Evolutionary conservation across 352 stramenopile genomes (phyloP).

Genomic region (Globisporangium yorkense): DNA sequence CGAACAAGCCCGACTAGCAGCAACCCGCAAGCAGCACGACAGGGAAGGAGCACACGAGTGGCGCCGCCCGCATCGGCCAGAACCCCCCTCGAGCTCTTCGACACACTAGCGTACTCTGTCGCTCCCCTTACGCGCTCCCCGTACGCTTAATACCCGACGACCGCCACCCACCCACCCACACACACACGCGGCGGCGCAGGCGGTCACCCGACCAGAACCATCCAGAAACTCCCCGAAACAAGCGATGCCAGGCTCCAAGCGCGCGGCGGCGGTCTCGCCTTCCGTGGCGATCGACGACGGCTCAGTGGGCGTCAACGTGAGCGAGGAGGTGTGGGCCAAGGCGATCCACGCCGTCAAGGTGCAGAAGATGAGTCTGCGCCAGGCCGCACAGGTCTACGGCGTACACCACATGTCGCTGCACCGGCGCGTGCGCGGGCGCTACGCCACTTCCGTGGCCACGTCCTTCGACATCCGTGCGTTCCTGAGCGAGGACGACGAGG

Average conservation of each 20-base stretch:
- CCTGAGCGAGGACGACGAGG: conserved; percentile 29
- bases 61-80: too few species aligned
- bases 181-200: too few species aligned
- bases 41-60: too few species aligned
- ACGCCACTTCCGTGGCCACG: conserved; percentile 1
- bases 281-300: not conserved
- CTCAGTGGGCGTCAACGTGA: not conserved
- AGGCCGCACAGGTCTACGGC: conserved; percentile 31
- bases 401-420: conserved; percentile 40
- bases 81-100: too few species aligned
- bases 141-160: too few species aligned
- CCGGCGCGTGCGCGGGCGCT: conserved; percentile 14
- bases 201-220: too few species aligned
- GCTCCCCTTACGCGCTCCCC: too few species aligned
- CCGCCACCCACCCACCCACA: too few species aligned
- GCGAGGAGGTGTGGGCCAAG: conserved; percentile 33
- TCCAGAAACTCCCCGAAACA: too few species aligned
- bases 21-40: too few species aligned
- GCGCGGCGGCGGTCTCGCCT: not conserved
- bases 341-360: conserved; percentile 37
- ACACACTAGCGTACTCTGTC: too few species aligned
- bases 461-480: conserved; percentile 15
- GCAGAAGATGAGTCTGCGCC: conserved; percentile 39
- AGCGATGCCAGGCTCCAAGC: not conserved
- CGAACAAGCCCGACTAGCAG: too few species aligned